Conservation (phyloP, 2,329 filamentous ascomycete genomes). For the Phialemonium atrogriseum region DNA sequence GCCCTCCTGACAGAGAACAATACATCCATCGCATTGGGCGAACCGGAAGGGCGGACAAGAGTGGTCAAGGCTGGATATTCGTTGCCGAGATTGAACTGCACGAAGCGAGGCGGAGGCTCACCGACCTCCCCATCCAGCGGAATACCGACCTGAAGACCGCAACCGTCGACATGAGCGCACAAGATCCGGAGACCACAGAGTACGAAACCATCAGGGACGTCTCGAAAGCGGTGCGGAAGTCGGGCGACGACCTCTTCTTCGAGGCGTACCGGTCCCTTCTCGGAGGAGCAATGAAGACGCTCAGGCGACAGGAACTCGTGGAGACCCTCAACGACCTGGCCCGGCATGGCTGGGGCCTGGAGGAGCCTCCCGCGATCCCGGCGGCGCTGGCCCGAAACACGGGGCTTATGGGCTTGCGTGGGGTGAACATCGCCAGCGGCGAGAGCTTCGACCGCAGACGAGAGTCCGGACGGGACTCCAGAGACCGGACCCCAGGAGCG, state of each 20-base stretch:
- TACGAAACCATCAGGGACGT: too few species aligned
- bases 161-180: conserved; percentile 29
- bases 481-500: too few species aligned
- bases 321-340: conserved; percentile 46
- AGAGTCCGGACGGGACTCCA: too few species aligned
- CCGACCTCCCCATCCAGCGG: conserved; percentile 51
- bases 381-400: conserved; percentile 16
- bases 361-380: conserved; percentile 33
- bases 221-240: too few species aligned
- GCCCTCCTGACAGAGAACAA: conserved; percentile 56
- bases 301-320: conserved; percentile 30
- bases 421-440: conserved; percentile 24
- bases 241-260: conserved; percentile 29
- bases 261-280: conserved; percentile 50
- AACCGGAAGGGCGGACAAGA: conserved; percentile 66
- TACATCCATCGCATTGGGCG: conserved; percentile 74
- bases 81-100: conserved; percentile 45
- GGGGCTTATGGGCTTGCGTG: conserved; percentile 19
- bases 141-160: conserved; percentile 44
- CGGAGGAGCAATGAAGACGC: conserved; percentile 34
- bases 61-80: conserved; percentile 64
- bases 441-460: conserved; percentile 3
- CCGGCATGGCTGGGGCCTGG: conserved; percentile 41
- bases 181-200: too few species aligned
- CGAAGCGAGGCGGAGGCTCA: conserved; percentile 41